Base-by-base conservation (phyloP, 495 filamentous ascomycete species). In the Pseudotulostoma volvatum region DNA sequence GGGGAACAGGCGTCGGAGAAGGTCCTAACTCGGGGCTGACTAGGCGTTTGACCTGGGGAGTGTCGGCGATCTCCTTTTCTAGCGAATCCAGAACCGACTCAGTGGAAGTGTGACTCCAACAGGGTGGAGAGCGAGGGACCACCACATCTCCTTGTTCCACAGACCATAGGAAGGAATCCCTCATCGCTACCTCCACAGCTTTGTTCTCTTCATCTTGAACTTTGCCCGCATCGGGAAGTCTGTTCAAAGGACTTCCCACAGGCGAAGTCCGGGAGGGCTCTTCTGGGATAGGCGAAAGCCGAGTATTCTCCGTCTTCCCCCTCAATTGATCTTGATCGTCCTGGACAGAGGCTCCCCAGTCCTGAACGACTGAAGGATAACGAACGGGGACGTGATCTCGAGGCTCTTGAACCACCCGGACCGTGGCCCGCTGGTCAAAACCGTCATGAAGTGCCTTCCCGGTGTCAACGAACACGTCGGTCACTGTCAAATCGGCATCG, bases 381-480 rank as follows among this genome's bases (percentile, higher is more conserved):
- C 61, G 53, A 2, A 53, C 42, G 7, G 50, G 44, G 0, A 42
- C 36, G 34, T 49, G 41, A 1, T 33, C 5, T 4, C 42, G 19
- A 0, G 55, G 51, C 14, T 46, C 56, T 36, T 56, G 57, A 17
- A 63, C 49, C 5, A 64, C 57, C 1, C 55, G 48, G 0, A 63
- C 55, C 3, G 43, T 51, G 2, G 49, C 56, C 9, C 42, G 45
- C 45, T 66, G 62, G 42, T 66, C 62, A 35, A 44, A 46, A 5
- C 53, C 55, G 34, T 63, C 56, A 7, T 37, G 18, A 4, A 42
- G 49, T 7, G 51, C 57, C 28, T 55, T 59, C 0, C 59, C 62
- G 13, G 41, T 45, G 16, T 66, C 51, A 3, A 66, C 54, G 25
- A 56, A 66, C 1, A 64, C 55, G 39, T 61, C 54, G 1, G 55